A percentile compares a stretch with the other conserved stretches of the same genome.
phyloP scores from a whole-genome alignment of 352 stramenopile species.

The Globisporangium uncinulatum region DNA sequence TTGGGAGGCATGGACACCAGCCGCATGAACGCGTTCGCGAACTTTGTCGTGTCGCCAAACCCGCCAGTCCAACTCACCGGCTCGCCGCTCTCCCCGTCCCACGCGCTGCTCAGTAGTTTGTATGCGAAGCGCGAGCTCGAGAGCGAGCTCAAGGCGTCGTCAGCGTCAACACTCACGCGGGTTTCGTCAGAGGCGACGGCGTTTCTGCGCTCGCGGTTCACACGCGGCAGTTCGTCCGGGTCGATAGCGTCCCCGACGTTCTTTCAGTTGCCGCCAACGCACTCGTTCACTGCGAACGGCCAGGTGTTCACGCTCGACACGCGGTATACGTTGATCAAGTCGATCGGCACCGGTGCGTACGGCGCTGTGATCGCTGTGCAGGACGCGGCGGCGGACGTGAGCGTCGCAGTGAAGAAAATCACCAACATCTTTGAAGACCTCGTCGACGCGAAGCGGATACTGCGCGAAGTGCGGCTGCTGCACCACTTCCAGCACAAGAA shows the following conservation, averaged over 20 bases:
- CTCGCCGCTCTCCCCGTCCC: background rate
- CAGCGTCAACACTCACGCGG: conserved; percentile 8
- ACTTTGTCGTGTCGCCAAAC: conserved; percentile 16
- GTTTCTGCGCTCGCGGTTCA: conserved; percentile 12
- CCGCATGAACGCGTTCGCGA: conserved; percentile 7
- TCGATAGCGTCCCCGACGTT: conserved; percentile 9
- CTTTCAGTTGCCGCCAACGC: conserved; percentile 27
- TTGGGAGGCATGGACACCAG: conserved; percentile 3
- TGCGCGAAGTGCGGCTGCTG: conserved; percentile 90
- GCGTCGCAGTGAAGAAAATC: conserved; percentile 95
- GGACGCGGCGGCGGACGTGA: conserved; percentile 38
- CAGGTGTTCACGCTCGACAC: conserved; percentile 84
- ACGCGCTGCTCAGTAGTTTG: background rate
- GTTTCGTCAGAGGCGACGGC: conserved; percentile 13
- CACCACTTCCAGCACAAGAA: conserved; percentile 89
- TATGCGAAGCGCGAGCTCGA: background rate
- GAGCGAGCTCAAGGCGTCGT: conserved; percentile 7
- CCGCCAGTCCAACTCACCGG: conserved; percentile 7
- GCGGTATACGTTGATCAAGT: conserved; percentile 87
- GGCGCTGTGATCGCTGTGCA: conserved; percentile 87
- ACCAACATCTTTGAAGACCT: conserved; percentile 93
- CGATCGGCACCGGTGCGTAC: conserved; percentile 86
- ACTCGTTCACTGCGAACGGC: conserved; percentile 74
- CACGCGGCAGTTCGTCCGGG: background rate
- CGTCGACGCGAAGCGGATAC: conserved; percentile 97